phyloP scores from a whole-genome alignment of 495 filamentous ascomycete genomes.

The Cairneyella variabilis region DNA sequence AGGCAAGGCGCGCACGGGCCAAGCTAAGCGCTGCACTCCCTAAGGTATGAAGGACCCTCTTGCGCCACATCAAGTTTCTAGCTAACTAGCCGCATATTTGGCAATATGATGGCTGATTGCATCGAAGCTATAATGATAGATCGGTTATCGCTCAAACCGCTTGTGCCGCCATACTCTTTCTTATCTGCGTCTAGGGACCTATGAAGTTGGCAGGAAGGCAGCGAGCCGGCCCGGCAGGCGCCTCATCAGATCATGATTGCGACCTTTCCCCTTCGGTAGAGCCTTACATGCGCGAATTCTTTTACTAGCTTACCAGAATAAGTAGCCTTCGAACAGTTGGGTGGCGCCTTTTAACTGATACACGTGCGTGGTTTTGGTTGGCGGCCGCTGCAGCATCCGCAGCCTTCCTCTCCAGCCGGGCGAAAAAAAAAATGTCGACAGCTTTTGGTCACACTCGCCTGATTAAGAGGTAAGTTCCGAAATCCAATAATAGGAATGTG shows the following conservation, averaged over 20 bases:
- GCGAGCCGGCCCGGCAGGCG: neutral
- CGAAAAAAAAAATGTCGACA: slow-evolving; percentile 1
- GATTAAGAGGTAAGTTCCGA: neutral
- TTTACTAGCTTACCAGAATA: neutral
- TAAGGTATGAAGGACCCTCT: no score
- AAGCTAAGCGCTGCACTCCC: no score
- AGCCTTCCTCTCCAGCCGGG: neutral
- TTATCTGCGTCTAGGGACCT: neutral
- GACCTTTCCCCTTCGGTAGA: slow-evolving; percentile 1
- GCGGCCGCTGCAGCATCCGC: neutral
- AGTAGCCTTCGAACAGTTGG: neutral
- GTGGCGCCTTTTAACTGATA: neutral
- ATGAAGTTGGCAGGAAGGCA: neutral
- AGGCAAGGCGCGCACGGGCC: no score
- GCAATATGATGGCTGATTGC: neutral
- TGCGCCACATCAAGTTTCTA: neutral
- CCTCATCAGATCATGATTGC: neutral
- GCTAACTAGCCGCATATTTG: slow-evolving; percentile 1
- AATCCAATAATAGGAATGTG: neutral
- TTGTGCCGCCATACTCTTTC: neutral
- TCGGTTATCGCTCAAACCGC: neutral
- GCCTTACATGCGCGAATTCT: neutral
- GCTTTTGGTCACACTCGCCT: neutral
- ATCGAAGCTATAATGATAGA: no score
- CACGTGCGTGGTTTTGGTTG: slow-evolving; percentile 4